These are phyloP conservation scores for Teunomyces tritomae DNA, from an alignment of 805 yeast species.

Conservation along the genomic window DNA sequence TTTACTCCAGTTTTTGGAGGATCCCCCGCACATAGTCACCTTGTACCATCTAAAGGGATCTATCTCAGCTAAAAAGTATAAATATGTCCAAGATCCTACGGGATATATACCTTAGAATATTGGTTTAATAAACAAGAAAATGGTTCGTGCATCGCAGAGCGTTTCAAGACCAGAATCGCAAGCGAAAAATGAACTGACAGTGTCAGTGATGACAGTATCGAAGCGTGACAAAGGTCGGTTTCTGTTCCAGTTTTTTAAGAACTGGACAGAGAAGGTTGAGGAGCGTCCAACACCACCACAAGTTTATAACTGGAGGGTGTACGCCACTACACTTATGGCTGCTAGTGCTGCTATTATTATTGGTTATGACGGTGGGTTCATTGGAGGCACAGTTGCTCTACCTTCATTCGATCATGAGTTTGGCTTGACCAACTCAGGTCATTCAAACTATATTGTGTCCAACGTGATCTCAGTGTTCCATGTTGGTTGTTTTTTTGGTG, in stretches of 20 bases:
- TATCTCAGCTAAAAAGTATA: neutral
- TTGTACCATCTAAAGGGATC: neutral
- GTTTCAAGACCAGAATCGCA: neutral
- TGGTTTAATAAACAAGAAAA: neutral
- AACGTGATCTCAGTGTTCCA: constrained; percentile 40
- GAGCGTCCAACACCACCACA: constrained; percentile 39
- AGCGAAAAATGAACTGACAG: neutral
- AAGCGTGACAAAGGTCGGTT: neutral
- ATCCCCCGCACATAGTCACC: neutral
- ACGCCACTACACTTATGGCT: constrained; percentile 35
- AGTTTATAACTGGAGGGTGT: constrained; percentile 34
- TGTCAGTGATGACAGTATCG: neutral
- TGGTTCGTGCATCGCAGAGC: neutral
- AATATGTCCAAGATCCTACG: neutral
- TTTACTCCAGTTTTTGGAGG: neutral
- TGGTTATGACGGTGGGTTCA: constrained; percentile 42
- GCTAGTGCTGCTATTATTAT: constrained; percentile 40
- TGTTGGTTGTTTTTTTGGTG: constrained; percentile 41
- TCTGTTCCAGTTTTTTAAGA: constrained; percentile 5
- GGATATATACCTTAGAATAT: neutral
- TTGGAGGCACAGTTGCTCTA: constrained; percentile 39
- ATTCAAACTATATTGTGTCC: constrained; percentile 23
- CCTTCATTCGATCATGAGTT: constrained; percentile 31
- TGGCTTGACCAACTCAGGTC: constrained; percentile 22
- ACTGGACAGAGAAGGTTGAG: constrained; percentile 30